A percentile compares a stretch with the other conserved stretches of the same genome.
Evolutionary conservation across 2,329 filamentous ascomycete species (phyloP).

Genomic region (Botrytis galanthina): DNA sequence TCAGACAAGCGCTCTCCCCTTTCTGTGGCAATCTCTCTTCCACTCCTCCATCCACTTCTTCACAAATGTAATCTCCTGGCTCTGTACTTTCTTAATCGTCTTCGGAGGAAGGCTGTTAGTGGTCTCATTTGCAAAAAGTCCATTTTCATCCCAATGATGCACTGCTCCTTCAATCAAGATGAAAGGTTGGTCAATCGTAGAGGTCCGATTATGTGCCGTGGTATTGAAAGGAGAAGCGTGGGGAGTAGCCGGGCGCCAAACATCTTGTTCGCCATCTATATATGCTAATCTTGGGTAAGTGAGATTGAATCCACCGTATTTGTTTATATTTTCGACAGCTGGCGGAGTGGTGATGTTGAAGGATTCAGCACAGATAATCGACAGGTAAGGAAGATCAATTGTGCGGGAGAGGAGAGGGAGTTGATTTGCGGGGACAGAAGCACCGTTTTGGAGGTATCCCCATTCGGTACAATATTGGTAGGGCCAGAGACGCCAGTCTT

Average conservation of each 20-base stretch:
- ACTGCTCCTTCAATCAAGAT: conserved; percentile 72
- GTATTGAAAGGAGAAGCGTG: conserved; percentile 53
- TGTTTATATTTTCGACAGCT: conserved; percentile 67
- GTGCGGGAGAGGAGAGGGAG: conserved; percentile 71
- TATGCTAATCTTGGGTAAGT: conserved; percentile 71
- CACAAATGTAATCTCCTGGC: conserved; percentile 59
- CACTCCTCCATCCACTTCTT: conserved; percentile 66
- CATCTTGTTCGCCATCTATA: conserved; percentile 75
- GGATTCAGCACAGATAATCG: conserved; percentile 59
- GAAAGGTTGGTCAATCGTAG: conserved; percentile 65
- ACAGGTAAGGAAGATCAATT: conserved; percentile 61
- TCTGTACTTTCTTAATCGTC: conserved; percentile 58
- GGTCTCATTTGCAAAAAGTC: conserved; percentile 62
- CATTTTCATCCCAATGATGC: conserved; percentile 79
- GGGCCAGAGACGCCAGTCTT: conserved; percentile 52
- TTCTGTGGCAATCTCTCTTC: conserved; percentile 27
- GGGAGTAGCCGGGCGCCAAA: conserved; percentile 73
- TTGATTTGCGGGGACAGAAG: conserved; percentile 60
- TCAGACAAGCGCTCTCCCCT: background rate
- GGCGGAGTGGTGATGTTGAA: conserved; percentile 69
- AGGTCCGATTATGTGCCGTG: conserved; percentile 54
- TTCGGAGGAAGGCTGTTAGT: conserved; percentile 52
- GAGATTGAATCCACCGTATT: conserved; percentile 71
- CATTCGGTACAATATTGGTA: conserved; percentile 57
- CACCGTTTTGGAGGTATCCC: conserved; percentile 76